phyloP scores from a whole-genome alignment of 495 filamentous ascomycete genomes.

The Aspergillus coremiiformis region DNA sequence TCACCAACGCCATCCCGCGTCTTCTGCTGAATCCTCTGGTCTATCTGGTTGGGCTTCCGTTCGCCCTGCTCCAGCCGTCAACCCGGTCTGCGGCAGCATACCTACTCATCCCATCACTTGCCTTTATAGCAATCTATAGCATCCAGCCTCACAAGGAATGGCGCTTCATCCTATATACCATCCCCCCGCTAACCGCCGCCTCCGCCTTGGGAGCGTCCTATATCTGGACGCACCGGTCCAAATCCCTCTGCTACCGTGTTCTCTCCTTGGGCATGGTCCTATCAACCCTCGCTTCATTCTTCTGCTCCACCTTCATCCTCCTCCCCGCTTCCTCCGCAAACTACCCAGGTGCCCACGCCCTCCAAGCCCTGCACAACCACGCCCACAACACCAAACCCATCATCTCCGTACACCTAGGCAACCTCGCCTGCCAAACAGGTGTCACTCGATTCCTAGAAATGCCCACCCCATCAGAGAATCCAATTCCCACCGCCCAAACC shows the following conservation, averaged over 20 bases:
- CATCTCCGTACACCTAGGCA: slow-evolving; percentile 66
- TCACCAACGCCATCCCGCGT: slow-evolving; percentile 71
- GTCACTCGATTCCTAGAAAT: slow-evolving; percentile 75
- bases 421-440: slow-evolving; percentile 87
- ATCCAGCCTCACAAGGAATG: slow-evolving; percentile 90
- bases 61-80: slow-evolving; percentile 49
- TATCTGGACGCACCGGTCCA: slow-evolving; percentile 61
- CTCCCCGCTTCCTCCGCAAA: slow-evolving; percentile 65
- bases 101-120: slow-evolving; percentile 56
- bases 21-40: slow-evolving; percentile 73
- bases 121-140: slow-evolving; percentile 75
- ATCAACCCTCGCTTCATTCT: slow-evolving; percentile 53
- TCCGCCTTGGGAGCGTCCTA: slow-evolving; percentile 67
- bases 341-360: slow-evolving; percentile 78
- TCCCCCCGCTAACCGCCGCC: slow-evolving; percentile 72
- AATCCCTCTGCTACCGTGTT: slow-evolving; percentile 49
- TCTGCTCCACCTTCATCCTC: slow-evolving; percentile 55
- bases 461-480: not conserved
- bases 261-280: slow-evolving; percentile 47
- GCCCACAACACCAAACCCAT: slow-evolving; percentile 20
- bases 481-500: too few species aligned
- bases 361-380: slow-evolving; percentile 44
- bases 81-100: slow-evolving; percentile 39
- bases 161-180: slow-evolving; percentile 86
- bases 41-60: slow-evolving; percentile 55